phyloP scores from a whole-genome alignment of 352 stramenopile genomes.

The Pythium dissimile region DNA sequence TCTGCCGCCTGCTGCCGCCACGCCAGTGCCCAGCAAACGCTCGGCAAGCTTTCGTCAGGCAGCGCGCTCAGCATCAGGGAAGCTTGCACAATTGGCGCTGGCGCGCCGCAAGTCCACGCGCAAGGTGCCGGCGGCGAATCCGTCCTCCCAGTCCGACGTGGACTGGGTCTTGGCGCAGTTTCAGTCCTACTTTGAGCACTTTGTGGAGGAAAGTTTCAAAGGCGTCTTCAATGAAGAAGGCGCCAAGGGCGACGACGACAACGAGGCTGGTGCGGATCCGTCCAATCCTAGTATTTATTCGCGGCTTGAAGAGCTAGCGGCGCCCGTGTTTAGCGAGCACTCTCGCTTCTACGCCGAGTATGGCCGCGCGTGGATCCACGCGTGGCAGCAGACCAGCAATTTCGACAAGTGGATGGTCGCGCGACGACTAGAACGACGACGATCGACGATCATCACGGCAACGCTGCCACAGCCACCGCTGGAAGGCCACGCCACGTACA shows the following conservation, averaged over 20 bases:
- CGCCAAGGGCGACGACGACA: neutral
- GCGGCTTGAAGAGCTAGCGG: conserved; percentile 50
- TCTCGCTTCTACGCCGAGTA: conserved; percentile 52
- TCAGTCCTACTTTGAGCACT: conserved; percentile 58
- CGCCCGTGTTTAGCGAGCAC: conserved; percentile 40
- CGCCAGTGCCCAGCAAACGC: conserved; percentile 11
- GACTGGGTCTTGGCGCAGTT: conserved; percentile 65
- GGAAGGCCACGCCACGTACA: conserved; percentile 44
- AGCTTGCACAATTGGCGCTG: conserved; percentile 7
- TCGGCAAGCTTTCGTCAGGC: conserved; percentile 9
- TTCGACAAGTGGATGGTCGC: conserved; percentile 47
- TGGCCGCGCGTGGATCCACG: conserved; percentile 49
- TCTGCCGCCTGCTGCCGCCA: neutral
- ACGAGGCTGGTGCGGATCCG: conserved; percentile 10
- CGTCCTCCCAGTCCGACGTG: conserved; percentile 34
- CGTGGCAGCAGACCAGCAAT: conserved; percentile 65
- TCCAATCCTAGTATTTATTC: conserved; percentile 42
- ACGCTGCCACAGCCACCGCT: conserved; percentile 38
- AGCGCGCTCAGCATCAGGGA: conserved; percentile 11
- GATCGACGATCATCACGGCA: conserved; percentile 19
- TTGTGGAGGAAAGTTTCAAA: conserved; percentile 39
- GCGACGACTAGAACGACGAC: conserved; percentile 27
- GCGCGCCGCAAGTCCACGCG: conserved; percentile 10
- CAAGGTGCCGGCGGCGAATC: neutral
- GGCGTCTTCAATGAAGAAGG: conserved; percentile 16